A percentile compares a stretch with the other conserved stretches of the same genome.
Evolutionary conservation across 306 rosid species (phyloP).

Genomic region (Vigna reflexopilosa): DNA sequence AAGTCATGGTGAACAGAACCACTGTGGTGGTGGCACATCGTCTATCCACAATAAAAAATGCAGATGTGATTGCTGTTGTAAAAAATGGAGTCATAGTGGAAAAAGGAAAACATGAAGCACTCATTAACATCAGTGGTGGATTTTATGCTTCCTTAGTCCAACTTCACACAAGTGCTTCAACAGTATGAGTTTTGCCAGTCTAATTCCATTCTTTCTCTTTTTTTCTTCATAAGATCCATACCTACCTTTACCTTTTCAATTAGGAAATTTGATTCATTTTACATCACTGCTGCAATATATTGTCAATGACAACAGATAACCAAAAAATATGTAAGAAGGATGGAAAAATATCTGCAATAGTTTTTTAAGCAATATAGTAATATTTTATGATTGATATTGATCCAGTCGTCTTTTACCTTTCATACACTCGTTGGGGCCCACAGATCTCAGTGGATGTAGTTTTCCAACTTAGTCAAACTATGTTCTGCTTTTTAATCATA

Average conservation of each 20-base stretch:
- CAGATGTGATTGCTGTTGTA: conserved; percentile 85
- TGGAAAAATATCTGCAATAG: background rate
- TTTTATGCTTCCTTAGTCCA: conserved; percentile 83
- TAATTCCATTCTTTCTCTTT: background rate
- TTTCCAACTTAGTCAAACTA: background rate
- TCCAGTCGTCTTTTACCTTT: background rate
- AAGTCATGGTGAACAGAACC: conserved; percentile 78
- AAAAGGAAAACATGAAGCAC: conserved; percentile 76
- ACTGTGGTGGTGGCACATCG: conserved; percentile 89
- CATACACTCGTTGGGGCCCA: background rate
- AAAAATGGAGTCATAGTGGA: conserved; percentile 87
- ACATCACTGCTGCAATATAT: background rate
- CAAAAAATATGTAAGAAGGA: background rate
- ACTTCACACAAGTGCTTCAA: conserved; percentile 69
- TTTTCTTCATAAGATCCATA: conserved; percentile 8
- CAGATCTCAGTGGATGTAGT: background rate
- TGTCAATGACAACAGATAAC: background rate
- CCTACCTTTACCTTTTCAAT: background rate
- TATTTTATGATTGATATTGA: background rate
- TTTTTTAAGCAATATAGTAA: background rate
- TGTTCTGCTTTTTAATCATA: background rate
- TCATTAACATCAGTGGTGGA: conserved; percentile 68
- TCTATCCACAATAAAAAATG: conserved; percentile 82
- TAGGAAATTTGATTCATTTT: conserved; percentile 28
- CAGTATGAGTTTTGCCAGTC: conserved; percentile 40